These are phyloP conservation scores for Gymnopilus dilepis DNA, from an alignment of 768 basidiomycete species.

Conservation along the genomic window DNA sequence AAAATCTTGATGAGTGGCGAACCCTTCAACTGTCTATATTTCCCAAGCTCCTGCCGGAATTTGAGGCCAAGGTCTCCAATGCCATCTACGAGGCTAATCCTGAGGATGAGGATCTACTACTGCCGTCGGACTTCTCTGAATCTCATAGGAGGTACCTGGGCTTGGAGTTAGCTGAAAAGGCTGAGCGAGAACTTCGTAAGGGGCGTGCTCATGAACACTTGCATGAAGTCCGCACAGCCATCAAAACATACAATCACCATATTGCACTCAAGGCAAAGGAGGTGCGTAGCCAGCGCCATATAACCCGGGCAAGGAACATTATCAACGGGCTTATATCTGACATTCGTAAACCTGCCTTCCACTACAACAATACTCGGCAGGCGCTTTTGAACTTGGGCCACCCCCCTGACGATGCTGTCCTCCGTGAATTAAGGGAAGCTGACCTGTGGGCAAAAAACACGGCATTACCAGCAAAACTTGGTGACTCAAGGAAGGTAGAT, in stretches of 20 bases:
- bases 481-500: constrained; percentile 23
- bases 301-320: constrained; percentile 27
- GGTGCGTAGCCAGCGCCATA: constrained; percentile 29
- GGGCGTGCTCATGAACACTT: too few species aligned
- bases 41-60: too few species aligned
- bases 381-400: constrained; percentile 26
- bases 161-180: too few species aligned
- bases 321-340: constrained; percentile 22
- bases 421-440: constrained; percentile 22
- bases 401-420: constrained; percentile 13
- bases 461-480: constrained; percentile 19
- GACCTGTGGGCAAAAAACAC: constrained; percentile 26
- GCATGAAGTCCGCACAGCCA: constrained; percentile 24
- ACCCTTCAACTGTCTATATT: too few species aligned
- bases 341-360: constrained; percentile 21
- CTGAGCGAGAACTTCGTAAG: too few species aligned
- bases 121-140: too few species aligned
- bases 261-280: constrained; percentile 26
- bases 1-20: too few species aligned
- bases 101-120: too few species aligned
- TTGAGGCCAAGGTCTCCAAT: too few species aligned
- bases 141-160: too few species aligned
- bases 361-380: constrained; percentile 17
- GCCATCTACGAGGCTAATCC: too few species aligned
- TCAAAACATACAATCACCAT: constrained; percentile 27